A percentile compares a stretch with the other conserved stretches of the same genome.
These are phyloP conservation scores for Garcia nutans DNA, from an alignment of 345 rosid species.

Conservation along the genomic window DNA sequence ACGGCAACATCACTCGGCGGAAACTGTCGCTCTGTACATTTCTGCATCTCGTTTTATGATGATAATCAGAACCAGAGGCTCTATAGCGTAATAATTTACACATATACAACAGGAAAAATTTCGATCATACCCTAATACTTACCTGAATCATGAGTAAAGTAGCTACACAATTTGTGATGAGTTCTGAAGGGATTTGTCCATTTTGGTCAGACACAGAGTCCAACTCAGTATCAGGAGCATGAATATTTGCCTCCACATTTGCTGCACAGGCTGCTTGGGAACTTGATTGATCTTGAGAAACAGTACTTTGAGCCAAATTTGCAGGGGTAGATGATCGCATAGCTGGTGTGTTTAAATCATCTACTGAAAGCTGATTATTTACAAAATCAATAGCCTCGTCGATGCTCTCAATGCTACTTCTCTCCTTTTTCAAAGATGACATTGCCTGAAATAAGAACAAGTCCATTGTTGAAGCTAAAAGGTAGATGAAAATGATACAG, in stretches of 20 bases:
- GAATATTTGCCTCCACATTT: conserved; percentile 32
- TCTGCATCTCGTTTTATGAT: conserved; percentile 47
- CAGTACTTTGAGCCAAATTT: conserved; percentile 29
- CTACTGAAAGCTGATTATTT: conserved; percentile 48
- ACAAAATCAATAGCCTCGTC: conserved; percentile 69
- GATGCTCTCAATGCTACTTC: conserved; percentile 40
- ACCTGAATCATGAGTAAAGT: conserved; percentile 85
- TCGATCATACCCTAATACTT: not conserved
- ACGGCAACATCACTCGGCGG: conserved; percentile 78
- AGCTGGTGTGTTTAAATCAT: conserved; percentile 27
- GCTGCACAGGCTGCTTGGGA: conserved; percentile 25
- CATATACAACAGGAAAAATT: not conserved
- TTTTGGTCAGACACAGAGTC: conserved; percentile 34
- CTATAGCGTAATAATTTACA: not conserved
- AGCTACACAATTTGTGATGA: conserved; percentile 64
- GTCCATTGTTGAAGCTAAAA: not conserved
- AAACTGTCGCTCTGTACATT: conserved; percentile 76
- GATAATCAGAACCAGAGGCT: not conserved
- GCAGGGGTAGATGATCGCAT: conserved; percentile 29
- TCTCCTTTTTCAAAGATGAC: conserved; percentile 40
- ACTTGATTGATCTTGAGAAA: conserved; percentile 40
- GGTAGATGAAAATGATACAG: not conserved
- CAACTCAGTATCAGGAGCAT: conserved; percentile 34
- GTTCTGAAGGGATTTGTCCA: conserved; percentile 57
- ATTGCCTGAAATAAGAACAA: conserved; percentile 49